Evolutionary conservation across 148 eudicot genomes (phyloP), one percentile per base, ranked within the genome.

Genomic region (Camellia sinensis): DNA sequence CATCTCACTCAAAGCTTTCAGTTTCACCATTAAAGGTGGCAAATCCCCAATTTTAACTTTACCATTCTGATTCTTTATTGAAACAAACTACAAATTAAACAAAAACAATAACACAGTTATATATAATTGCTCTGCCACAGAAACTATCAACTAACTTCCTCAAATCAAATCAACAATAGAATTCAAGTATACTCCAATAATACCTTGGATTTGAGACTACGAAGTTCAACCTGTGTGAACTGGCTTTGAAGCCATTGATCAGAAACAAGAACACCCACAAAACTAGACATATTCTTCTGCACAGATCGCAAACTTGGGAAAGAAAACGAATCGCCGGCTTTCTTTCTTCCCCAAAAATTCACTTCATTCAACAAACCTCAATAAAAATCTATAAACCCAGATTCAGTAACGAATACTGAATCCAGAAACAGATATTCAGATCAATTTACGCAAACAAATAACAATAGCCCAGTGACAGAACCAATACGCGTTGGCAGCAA

Each of bases 181-280:
- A 60, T 64, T 37, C 73, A 54, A 78, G 6, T 62, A 57, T 11
- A 29, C 37, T 29, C 37, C 37, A 29, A 29, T 29, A 29, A 29
- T 80, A 90, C 94, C 74, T 86, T 89, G 79, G 88, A 80, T 73
- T 83, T 86, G 77, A 91, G 94, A 77, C 88, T 82, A 74, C 88
- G 92, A 81, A 91, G 89, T 79, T 89, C 88, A 13, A 83, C 94
- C 80, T 91, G 94, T 5, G 94, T 87, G 84, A 91, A 91, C 85
- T 91, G 94, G 84, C 88, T 91, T 74, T 91, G 91, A 80, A 91
- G 92, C 92, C 84, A 83, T 78, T 87, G 91, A 84, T 91, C 94
- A 48, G 90, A 86, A 59, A 91, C 85, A 70, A 82, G 83, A 73
- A 91, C 89, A 76, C 92, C 94, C 74, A 76, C 88, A 82, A 82